Base-by-base conservation (phyloP, 1,284 basidiomycete genomes). In the Megacollybia platyphylla region DNA sequence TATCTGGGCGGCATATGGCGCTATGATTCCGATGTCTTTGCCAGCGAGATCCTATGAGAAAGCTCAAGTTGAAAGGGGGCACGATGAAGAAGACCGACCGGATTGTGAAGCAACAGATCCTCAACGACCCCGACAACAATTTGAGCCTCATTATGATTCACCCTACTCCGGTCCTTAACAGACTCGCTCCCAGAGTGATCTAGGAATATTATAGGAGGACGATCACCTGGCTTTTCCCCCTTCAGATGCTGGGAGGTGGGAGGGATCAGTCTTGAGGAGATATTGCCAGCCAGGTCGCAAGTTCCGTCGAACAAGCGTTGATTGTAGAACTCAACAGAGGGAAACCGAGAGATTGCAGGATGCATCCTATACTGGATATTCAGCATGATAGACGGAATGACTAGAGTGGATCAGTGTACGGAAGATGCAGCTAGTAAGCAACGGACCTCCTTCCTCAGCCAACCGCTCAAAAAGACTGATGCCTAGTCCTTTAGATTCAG, bases 361-460 rank as follows among this genome's bases (percentile, higher is more conserved):
- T 94, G 90, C 93, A 97, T 96, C 36, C 92, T 82, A 56, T 96
- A 94, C 60, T 97, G 92, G 18, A 79, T 75, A 54, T 94, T 81
- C 46, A 97, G 76, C 85, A 94, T 92, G 50, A 88, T 75, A 2
- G 82, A 81, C 3, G 89, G 87, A 9, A 88, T 74, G 39, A 66
- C 81, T 84, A 46, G 41, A 47, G 51, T 36, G 38, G 39, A 53
- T 20, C 27, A 36, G 39, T 38, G 40, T 32, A 31, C 39, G 37
- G 41, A 36, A 42, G 49, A 36, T 28, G 43, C 38, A 32, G 36
- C 15, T 24, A 18, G 17, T 37, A 15, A 15, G 29, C 11, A 35
- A 44, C 80, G 52, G 49, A 87, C 87, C 65, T 44, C 76, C 70
- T 68, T 88, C 83, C 51, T 81, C 70, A 10, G 87, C 86, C 40